Evolutionary conservation across 163 green algal species (phyloP), one percentile per base, ranked within the genome.

Genomic region (Volvox carteri): DNA sequence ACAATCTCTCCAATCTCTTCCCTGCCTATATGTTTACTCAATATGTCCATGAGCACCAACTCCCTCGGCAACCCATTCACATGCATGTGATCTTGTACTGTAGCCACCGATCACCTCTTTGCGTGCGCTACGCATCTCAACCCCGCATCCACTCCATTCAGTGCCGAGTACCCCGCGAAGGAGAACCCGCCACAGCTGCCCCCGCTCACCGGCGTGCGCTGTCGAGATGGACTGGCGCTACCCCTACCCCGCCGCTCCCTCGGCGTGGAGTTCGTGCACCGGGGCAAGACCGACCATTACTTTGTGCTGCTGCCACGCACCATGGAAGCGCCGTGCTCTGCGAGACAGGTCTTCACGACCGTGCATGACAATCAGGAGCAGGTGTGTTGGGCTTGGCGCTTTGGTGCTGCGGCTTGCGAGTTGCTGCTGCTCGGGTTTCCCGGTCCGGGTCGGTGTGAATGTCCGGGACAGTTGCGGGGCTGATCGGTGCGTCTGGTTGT

Each of bases 291-390:
- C 4, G 89, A 94, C 83, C 44, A 72, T 23, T 92, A 86, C 86
- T 92, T 86, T 30, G 72, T 92, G 76, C 85, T 94, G 50, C 76
- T 94, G 42, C 91, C 91, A 11, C 73, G 90, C 68, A 85, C 48
- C 12, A 35, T 92, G 68, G 70, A 86, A 12, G 19, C 60, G 19
- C 90, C 90, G 23, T 90, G 85, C 78, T 60, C 48, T 12, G 88
- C 81, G 33, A 60, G 58, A 2, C 88, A 92, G n/a, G 80, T 93
- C 7, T 95, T 95, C 88, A 94, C 93, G 58, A 95, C 93, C 2
- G 75, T 92, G 83, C 88, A 93, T 73, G 93, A 95, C 88, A 92
- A 95, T 88, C 93, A 95, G 89, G 90, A 94, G 28, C 65, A 90
- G 75, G 91, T 92, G 62, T 6, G 81, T 2, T n/a, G 5, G 23